phyloP scores from a whole-genome alignment of 1,139 yeast genomes.

The Kurtzmaniella quercitrusa region DNA sequence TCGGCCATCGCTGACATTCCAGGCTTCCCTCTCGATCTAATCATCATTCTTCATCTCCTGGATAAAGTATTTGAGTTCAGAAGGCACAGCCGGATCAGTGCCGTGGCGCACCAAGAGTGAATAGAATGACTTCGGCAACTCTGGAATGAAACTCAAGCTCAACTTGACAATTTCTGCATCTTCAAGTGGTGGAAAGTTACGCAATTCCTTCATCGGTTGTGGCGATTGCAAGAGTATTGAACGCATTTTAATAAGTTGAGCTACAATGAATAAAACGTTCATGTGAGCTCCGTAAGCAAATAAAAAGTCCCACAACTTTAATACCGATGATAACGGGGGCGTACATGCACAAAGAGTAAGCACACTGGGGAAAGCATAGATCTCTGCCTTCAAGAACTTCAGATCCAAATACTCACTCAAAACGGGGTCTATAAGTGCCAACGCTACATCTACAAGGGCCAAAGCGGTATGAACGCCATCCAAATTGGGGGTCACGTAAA shows the following conservation, averaged over 20 bases:
- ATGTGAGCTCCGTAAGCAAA: conserved; percentile 90
- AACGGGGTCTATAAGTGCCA: conserved; percentile 70
- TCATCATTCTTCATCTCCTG: neutral
- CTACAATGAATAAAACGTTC: conserved; percentile 80
- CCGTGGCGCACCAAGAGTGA: conserved; percentile 70
- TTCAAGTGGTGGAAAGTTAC: conserved; percentile 70
- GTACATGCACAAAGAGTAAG: conserved; percentile 87
- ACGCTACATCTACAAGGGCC: conserved; percentile 61
- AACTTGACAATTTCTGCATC: conserved; percentile 75
- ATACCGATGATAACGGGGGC: conserved; percentile 73
- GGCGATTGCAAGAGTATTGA: conserved; percentile 50
- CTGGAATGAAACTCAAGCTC: conserved; percentile 76
- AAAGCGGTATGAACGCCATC: conserved; percentile 84
- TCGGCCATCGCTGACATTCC: too few species aligned
- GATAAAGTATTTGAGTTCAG: conserved; percentile 26
- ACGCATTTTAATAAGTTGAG: conserved; percentile 73
- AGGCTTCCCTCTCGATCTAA: neutral
- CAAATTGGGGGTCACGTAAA: conserved; percentile 72
- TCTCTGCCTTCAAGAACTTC: conserved; percentile 71
- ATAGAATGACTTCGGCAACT: conserved; percentile 65
- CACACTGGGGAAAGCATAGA: conserved; percentile 86
- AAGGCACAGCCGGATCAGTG: conserved; percentile 49
- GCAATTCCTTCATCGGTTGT: conserved; percentile 70
- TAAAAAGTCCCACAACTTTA: conserved; percentile 83
- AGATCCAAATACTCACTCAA: conserved; percentile 57